Base-by-base conservation (phyloP, 306 rosid species). In the Gleditsia sinensis region DNA sequence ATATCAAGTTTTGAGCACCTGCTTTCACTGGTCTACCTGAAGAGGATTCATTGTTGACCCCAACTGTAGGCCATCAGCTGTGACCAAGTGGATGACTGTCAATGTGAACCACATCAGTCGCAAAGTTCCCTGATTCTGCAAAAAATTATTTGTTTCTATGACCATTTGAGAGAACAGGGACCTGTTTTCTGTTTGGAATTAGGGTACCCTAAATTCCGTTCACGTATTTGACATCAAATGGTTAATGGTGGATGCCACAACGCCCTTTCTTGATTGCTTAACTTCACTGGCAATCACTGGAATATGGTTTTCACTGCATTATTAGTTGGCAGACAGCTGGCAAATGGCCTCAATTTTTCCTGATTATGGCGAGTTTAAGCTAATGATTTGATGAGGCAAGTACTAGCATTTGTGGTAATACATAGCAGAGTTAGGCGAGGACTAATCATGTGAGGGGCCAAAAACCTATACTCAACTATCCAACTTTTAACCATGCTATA, bases 1-100 rank as follows among this genome's bases (percentile, higher is more conserved):
- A 83, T 59, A 67, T 72, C 39, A 81, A 81, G 78, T 78, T 71
- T 74, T 79, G 65, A 75, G 64, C 43, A 39, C 21, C 66, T 74
- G 43, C 72, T n/a, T 45, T 48, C 42, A 13, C 62, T 77, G 75
- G 68, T 57, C 76, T 34, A 25, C 36, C 71, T 62, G 42, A 37
- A 63, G 70, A 77, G 72, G 39, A 49, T 60, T 68, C 55, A 27
- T 14, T 64, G 77, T 54, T 64, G 54, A 50, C 1, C 19, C 30
- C 48, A 9, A 16, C 20, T 61, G 3, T 19, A 76, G 65, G 56
- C 63, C 55, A 56, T 56, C 61, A 24, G 34, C 24, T 54, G n/a
- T 55, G 54, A 78, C 11, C 71, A 61, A 34, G 45, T 36, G 30
- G 42, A 9, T 17, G 69, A 37, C 19, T 25, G 40, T 63, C 16